A percentile compares a stretch with the other conserved stretches of the same genome.
phyloP scores from a whole-genome alignment of 805 yeast species.

The Saturnispora quitensis region DNA sequence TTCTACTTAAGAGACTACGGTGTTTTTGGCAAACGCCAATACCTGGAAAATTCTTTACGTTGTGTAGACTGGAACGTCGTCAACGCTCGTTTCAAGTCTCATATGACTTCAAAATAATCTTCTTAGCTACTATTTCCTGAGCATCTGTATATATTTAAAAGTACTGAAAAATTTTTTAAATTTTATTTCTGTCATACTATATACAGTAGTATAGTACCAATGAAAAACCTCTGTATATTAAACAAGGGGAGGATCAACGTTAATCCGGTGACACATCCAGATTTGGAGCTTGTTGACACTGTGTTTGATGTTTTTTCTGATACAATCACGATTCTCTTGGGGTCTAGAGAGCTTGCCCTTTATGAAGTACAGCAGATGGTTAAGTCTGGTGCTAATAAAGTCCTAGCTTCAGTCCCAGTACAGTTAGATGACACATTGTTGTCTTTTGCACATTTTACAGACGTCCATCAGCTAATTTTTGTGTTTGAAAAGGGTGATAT shows the following conservation, averaged over 20 bases:
- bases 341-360: constrained; percentile 41
- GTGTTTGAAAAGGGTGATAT: constrained; percentile 74
- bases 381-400: constrained; percentile 49
- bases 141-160: not conserved
- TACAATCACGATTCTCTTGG: constrained; percentile 57
- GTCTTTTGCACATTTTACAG: constrained; percentile 61
- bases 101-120: constrained; percentile 1
- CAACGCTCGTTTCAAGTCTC: constrained; percentile 2
- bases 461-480: constrained; percentile 53
- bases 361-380: constrained; percentile 71
- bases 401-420: constrained; percentile 54
- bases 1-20: constrained; percentile 69
- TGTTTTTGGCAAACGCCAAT: constrained; percentile 63
- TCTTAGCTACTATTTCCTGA: not conserved
- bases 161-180: not conserved
- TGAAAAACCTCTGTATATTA: constrained; percentile 30
- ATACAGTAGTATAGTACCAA: constrained; percentile 5
- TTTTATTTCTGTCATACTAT: not conserved
- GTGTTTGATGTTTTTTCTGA: constrained; percentile 69
- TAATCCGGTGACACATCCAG: constrained; percentile 54
- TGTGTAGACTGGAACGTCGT: constrained; percentile 79
- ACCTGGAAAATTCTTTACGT: constrained; percentile 66
- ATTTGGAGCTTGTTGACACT: constrained; percentile 43
- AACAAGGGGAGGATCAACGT: constrained; percentile 47
- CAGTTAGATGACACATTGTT: constrained; percentile 35